A percentile compares a stretch with the other conserved stretches of the same genome.
phyloP scores from a whole-genome alignment of 73 alveolate species.

The Tetrahymena elliotti region DNA sequence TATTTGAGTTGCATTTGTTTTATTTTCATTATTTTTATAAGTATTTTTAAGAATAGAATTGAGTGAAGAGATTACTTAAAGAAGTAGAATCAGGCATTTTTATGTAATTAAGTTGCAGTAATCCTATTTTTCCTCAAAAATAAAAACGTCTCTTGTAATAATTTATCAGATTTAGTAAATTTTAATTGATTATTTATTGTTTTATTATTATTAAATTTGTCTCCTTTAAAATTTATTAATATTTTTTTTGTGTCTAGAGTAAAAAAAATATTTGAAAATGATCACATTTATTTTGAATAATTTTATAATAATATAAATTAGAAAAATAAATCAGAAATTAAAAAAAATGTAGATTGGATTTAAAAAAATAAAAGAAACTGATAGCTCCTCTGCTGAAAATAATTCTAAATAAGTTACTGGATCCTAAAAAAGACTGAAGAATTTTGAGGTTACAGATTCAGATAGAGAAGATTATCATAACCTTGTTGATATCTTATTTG shows the following conservation, averaged over 20 bases:
- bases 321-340: not conserved
- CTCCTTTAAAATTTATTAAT: not conserved
- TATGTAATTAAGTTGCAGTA: no score
- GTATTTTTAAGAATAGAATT: no score
- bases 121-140: no score
- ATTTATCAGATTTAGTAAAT: not conserved
- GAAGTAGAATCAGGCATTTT: no score
- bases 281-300: not conserved
- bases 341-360: not conserved
- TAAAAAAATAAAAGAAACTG: not conserved
- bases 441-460: not conserved
- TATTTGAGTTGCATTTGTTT: no score
- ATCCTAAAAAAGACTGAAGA: not conserved
- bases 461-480: not conserved
- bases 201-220: no score
- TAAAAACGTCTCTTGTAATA: not conserved
- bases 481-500: conserved; percentile 56
- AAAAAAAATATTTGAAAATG: not conserved
- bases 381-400: not conserved
- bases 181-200: no score
- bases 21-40: no score
- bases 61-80: no score
- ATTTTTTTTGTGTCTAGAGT: not conserved
- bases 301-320: no score
- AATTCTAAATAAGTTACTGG: not conserved